Conservation (phyloP, 768 basidiomycete species). For the Tricholoma matsutake region DNA sequence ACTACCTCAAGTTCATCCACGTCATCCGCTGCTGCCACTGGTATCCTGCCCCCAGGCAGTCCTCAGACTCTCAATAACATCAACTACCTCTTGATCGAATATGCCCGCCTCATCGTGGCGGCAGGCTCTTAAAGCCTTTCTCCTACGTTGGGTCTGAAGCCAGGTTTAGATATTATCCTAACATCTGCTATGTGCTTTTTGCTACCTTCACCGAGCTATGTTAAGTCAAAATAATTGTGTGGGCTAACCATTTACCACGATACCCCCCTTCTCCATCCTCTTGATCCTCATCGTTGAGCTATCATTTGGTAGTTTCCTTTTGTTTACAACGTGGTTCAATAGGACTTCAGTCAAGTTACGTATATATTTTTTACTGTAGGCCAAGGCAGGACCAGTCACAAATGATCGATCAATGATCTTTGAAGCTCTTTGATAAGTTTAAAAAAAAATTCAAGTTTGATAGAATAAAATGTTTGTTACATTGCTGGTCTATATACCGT, state of each 20-base stretch:
- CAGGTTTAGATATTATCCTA: background rate
- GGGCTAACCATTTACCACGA: slow-evolving; percentile 4
- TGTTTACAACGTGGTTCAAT: background rate
- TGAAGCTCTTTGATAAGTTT: background rate
- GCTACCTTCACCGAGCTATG: background rate
- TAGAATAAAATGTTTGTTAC: background rate
- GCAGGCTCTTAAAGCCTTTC: background rate
- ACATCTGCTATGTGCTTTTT: background rate
- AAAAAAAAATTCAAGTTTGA: background rate
- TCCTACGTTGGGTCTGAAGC: background rate
- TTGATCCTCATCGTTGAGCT: background rate
- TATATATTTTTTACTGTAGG: background rate
- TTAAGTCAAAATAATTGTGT: slow-evolving; percentile 2
- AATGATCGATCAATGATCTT: background rate
- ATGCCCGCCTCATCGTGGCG: slow-evolving; percentile 1
- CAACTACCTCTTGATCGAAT: background rate
- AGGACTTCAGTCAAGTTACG: background rate
- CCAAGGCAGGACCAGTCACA: background rate
- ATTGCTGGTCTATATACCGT: background rate
- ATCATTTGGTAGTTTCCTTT: background rate
- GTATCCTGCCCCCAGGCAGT: background rate
- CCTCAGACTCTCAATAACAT: background rate
- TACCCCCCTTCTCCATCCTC: slow-evolving; percentile 9
- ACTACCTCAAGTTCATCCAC: slow-evolving; percentile 1
- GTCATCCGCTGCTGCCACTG: background rate